phyloP scores from a whole-genome alignment of 179 eudicot genomes.

The Gypsophila paniculata region DNA sequence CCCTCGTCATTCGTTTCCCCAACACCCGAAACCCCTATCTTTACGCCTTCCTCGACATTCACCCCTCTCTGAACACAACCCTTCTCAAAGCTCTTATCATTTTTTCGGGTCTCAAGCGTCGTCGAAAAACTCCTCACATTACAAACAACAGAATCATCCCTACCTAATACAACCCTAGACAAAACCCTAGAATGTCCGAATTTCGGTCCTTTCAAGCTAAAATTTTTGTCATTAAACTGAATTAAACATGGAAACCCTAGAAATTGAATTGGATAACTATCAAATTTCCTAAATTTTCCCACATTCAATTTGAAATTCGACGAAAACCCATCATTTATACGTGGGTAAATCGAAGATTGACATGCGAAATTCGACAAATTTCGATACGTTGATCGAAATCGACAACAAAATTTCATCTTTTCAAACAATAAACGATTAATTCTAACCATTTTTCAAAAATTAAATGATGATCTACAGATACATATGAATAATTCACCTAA shows the following conservation, averaged over 20 bases:
- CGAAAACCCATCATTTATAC: slow-evolving; percentile 13
- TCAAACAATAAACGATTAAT: slow-evolving; percentile 18
- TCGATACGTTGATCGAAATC: slow-evolving; percentile 32
- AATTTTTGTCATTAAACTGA: slow-evolving; percentile 28
- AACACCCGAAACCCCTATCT: neutral
- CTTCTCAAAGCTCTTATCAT: slow-evolving; percentile 49
- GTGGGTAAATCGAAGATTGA: slow-evolving; percentile 26
- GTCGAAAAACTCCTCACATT: slow-evolving; percentile 44
- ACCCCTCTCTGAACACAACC: slow-evolving; percentile 52
- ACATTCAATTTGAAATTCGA: slow-evolving; percentile 21
- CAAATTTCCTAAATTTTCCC: slow-evolving; percentile 27
- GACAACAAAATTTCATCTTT: slow-evolving; percentile 46
- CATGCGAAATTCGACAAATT: slow-evolving; percentile 24
- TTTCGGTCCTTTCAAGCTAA: slow-evolving; percentile 25
- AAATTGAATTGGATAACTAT: slow-evolving; percentile 23
- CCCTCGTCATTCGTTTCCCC: neutral
- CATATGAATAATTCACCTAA: neutral
- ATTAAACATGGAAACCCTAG: slow-evolving; percentile 29
- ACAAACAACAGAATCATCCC: slow-evolving; percentile 22
- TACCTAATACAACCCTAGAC: slow-evolving; percentile 25
- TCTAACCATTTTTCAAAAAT: slow-evolving; percentile 21
- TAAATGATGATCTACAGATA: neutral
- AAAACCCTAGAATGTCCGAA: slow-evolving; percentile 47
- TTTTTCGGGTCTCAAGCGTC: slow-evolving; percentile 35
- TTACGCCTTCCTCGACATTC: slow-evolving; percentile 19